Percentiles rank a stretch among this genome's conserved stretches.
Evolutionary conservation across 2,329 filamentous ascomycete species (phyloP).

Genomic region (Ceratocystis albifundus): DNA sequence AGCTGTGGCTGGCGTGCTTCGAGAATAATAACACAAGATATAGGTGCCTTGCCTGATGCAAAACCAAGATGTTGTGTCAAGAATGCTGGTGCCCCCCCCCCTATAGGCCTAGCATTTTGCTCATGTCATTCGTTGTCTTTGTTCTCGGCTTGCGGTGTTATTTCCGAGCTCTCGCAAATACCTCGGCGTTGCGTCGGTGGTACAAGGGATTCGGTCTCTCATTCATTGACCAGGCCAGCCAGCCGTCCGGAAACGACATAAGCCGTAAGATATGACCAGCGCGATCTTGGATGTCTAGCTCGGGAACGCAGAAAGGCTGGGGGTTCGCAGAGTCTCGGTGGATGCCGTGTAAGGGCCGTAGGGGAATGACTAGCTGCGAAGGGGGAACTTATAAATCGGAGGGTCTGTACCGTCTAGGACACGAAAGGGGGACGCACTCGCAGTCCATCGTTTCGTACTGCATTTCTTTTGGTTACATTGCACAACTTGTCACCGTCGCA

Average conservation of each 20-base stretch:
- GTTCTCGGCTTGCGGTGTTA: not conserved
- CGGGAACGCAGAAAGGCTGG: not conserved
- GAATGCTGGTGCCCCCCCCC: not conserved
- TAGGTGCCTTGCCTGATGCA: not conserved
- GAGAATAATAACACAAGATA: not conserved
- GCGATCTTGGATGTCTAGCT: not conserved
- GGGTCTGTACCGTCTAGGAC: not conserved
- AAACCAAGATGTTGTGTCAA: not conserved
- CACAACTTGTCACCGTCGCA: not conserved
- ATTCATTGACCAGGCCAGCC: not conserved
- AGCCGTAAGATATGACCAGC: not conserved
- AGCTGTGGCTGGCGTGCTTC: not conserved
- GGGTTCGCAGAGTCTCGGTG: not conserved
- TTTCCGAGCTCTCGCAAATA: slow-evolving; percentile 18
- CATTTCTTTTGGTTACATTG: not conserved
- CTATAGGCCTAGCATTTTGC: not conserved
- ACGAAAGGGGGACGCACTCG: not conserved
- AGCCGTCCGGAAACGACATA: not conserved
- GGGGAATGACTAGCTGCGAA: not conserved
- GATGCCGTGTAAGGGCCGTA: not conserved
- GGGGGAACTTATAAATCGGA: not conserved
- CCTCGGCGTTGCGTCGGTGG: slow-evolving; percentile 20
- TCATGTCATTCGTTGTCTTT: not conserved
- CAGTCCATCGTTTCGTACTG: not conserved
- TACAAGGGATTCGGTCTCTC: slow-evolving; percentile 20